Evolutionary conservation across 2,329 filamentous ascomycete genomes (phyloP), one percentile per base, ranked within the genome.

Genomic region (Taxawa tesnikishii): DNA sequence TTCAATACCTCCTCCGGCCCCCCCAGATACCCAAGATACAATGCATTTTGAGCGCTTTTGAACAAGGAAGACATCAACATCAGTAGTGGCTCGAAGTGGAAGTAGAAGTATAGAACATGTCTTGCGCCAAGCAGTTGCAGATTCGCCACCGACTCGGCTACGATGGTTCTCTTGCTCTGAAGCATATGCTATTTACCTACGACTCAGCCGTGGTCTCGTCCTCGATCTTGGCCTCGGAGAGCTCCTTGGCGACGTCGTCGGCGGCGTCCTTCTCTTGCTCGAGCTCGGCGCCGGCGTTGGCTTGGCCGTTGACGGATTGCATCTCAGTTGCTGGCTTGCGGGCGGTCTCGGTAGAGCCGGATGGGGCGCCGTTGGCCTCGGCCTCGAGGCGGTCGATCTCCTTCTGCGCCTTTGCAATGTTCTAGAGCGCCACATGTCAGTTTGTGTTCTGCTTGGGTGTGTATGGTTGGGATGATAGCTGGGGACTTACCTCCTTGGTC

Each of bases 341-440:
- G n/a, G 55, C 55, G 29, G 68, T 67, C 31, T 70, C 73, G 32
- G 74, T 67, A 35, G 63, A 61, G 40, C 65, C 58, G 37, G 63
- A 58, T 39, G 55, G 52, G 42, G 68, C 63, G 42, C 67, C 67
- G 39, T 59, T 66, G 34, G 77, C 75, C 54, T 94, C 88, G 34
- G 69, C 63, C 46, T 78, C 73, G 26, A 96, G 73, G 45, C 78
- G 77, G 54, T 87, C 83, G 41, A 98, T 92, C 59, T 94, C 85
- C 60, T 88, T 88, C 68, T 94, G 81, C 39, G 90, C 90, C 62
- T 94, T 94, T 42, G 84, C 83, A 39, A 96, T 79, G 68, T 98
- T 98, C 90, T 96, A 23, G 50, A 16, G 14, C n/a, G 24, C 6
- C 6, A 17, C 6, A 21, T 10, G 38, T 62, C 51, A 62, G 50